These are phyloP conservation scores for Jamesozyma spencerorum DNA, from an alignment of 805 yeast genomes.

Conservation along the genomic window DNA sequence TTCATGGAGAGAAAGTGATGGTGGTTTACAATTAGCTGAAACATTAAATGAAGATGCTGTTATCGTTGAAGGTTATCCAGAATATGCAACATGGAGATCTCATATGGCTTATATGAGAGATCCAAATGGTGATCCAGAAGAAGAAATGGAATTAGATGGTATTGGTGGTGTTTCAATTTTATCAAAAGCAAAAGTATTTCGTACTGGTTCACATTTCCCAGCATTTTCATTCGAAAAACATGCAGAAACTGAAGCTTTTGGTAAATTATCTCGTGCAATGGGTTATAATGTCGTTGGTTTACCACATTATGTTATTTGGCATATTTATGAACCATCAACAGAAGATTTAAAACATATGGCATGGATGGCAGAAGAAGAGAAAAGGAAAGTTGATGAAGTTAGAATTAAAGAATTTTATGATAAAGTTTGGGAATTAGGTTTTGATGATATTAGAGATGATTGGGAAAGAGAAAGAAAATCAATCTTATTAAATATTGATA, in stretches of 20 bases:
- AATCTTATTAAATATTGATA: conserved; percentile 70
- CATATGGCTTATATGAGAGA: conserved; percentile 91
- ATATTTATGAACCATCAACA: conserved; percentile 87
- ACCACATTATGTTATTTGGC: conserved; percentile 96
- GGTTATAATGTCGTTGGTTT: conserved; percentile 79
- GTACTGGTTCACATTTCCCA: conserved; percentile 88
- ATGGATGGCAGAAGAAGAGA: conserved; percentile 79
- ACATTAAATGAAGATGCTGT: conserved; percentile 85
- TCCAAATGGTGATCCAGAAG: conserved; percentile 90
- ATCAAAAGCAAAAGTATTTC: conserved; percentile 77
- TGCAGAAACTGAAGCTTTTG: conserved; percentile 97
- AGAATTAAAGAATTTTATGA: conserved; percentile 57
- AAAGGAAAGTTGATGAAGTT: conserved; percentile 51
- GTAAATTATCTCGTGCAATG: conserved; percentile 79
- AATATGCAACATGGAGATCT: conserved; percentile 96
- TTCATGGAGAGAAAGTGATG: conserved; percentile 81
- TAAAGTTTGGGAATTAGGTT: conserved; percentile 68
- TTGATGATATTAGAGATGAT: conserved; percentile 59
- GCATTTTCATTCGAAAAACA: conserved; percentile 93
- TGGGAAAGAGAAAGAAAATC: conserved; percentile 68
- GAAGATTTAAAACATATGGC: conserved; percentile 86
- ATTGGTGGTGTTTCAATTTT: conserved; percentile 95
- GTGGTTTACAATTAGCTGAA: conserved; percentile 69
- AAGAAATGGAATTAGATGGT: conserved; percentile 89
- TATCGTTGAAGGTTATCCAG: conserved; percentile 94